These are phyloP conservation scores for Fusarium sacchari DNA, from an alignment of 2,329 filamentous ascomycete genomes.

Conservation along the genomic window DNA sequence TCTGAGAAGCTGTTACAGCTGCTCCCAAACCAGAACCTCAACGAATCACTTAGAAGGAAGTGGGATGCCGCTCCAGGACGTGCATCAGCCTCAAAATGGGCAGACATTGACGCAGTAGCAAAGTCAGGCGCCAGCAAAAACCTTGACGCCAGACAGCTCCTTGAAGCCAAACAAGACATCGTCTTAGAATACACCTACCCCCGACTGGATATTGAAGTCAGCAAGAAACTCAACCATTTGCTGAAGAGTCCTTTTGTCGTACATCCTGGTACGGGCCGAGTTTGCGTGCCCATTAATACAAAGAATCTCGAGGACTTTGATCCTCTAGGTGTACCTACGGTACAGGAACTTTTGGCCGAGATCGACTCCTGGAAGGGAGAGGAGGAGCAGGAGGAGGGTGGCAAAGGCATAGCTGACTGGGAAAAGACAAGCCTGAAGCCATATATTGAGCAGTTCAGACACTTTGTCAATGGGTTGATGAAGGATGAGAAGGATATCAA, in stretches of 20 bases:
- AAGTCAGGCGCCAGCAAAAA: constrained; percentile 77
- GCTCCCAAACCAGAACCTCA: constrained; percentile 82
- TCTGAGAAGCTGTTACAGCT: constrained; percentile 83
- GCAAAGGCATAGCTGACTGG: constrained; percentile 76
- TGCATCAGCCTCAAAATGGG: constrained; percentile 85
- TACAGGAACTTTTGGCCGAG: constrained; percentile 81
- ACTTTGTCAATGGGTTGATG: constrained; percentile 80
- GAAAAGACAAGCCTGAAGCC: constrained; percentile 96
- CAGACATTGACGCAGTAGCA: constrained; percentile 88
- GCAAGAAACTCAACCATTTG: constrained; percentile 97
- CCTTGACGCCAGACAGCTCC: constrained; percentile 77
- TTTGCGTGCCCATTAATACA: constrained; percentile 94
- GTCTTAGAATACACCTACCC: constrained; percentile 98
- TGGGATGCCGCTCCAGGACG: constrained; percentile 88
- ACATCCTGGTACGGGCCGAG: constrained; percentile 90
- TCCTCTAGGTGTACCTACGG: constrained; percentile 87
- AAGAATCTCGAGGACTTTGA: constrained; percentile 81
- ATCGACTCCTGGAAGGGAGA: constrained; percentile 81
- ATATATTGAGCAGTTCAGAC: constrained; percentile 89
- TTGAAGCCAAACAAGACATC: constrained; percentile 94
- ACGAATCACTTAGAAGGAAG: constrained; percentile 83
- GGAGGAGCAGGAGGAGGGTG: constrained; percentile 51
- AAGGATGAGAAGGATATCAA: constrained; percentile 74
- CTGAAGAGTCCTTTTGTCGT: constrained; percentile 97
- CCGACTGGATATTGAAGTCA: constrained; percentile 94